Base-by-base conservation (phyloP, 306 rosid genomes). In the Corylus heterophylla region DNA sequence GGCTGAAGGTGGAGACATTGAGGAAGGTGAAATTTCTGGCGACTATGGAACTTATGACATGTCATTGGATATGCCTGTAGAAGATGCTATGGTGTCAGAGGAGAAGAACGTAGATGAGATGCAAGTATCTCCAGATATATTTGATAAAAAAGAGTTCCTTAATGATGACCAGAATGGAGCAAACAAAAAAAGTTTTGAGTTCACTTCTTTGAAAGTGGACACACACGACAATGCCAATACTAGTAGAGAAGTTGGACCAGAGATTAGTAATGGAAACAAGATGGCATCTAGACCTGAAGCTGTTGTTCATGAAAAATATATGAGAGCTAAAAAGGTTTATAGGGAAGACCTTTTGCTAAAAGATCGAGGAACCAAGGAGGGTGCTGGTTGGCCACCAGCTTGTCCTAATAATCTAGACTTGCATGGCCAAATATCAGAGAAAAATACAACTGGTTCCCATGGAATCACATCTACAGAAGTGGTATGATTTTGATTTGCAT, bases 11-110 rank as follows among this genome's bases (percentile, higher is more conserved):
- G 92, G 29, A 69, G 92, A 79, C 18, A 7, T 82, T 54, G 98
- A 94, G 81, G 98, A 94, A 76, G 98, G 98, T 74, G 97, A 94
- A 86, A 84, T 94, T 71, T 86, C 84, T 73, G 91, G 87, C 78
- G 93, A 86, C 59, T 56, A 69, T 74, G 73, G 39, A 39, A 74
- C 61, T 59, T 77, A 79, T 79, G 88, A 50, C 25, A 61, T 75
- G 68, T 85, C 86, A 42, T 76, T 76, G 31, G 78, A 85, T 77
- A 66, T 51, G 63, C 25, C 83, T 69, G 79, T 75, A 18, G 83
- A 76, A 20, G 87, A 85, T 90, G 58, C 87, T 48, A 78, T 13
- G 49, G 48, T 79, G 67, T 58, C 69, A 75, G 80, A 54, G 71
- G 87, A 76, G 55, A 77, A 63, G 31, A 76, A 78, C 61, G 82